Conservation (phyloP, 2,329 filamentous ascomycete genomes). For the Xylaria sp. region DNA sequence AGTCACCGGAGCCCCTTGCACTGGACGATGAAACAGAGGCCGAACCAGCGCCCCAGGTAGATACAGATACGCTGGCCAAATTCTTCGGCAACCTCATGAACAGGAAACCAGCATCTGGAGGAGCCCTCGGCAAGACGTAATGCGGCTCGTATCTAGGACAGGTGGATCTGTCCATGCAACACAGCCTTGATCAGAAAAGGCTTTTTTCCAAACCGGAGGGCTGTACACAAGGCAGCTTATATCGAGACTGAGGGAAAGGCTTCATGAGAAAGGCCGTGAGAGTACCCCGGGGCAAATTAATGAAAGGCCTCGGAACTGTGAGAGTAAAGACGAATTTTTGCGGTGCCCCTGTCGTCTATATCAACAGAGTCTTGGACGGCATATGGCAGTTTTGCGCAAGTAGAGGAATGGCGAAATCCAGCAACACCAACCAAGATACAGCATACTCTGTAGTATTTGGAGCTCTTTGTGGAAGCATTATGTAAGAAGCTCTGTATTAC, state of each 20-base stretch:
- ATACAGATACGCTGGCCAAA: conserved; percentile 68
- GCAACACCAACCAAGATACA: conserved; percentile 24
- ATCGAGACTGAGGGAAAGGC: not conserved
- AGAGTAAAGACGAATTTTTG: not conserved
- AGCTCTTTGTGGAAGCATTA: conserved; percentile 26
- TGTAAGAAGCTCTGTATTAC: conserved; percentile 40
- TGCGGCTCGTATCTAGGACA: conserved; percentile 1
- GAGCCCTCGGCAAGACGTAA: conserved; percentile 42
- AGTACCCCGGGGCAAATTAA: not conserved
- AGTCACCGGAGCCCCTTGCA: conserved; percentile 57
- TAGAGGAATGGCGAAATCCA: conserved; percentile 14
- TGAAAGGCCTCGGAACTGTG: not conserved
- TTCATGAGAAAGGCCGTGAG: not conserved
- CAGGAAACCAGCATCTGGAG: conserved; percentile 54
- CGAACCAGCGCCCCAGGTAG: conserved; percentile 56
- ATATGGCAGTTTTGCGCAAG: conserved; percentile 17
- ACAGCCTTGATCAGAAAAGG: not conserved
- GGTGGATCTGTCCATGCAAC: not conserved
- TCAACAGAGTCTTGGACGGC: conserved; percentile 19
- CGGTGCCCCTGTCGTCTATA: conserved; percentile 21
- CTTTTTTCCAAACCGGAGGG: not conserved
- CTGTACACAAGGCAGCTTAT: conserved; percentile 1
- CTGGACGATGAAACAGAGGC: conserved; percentile 51
- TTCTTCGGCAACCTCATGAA: conserved; percentile 72
- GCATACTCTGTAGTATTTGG: conserved; percentile 25